phyloP scores from a whole-genome alignment of 306 rosid genomes.

The Pterocarpus macrocarpus region DNA sequence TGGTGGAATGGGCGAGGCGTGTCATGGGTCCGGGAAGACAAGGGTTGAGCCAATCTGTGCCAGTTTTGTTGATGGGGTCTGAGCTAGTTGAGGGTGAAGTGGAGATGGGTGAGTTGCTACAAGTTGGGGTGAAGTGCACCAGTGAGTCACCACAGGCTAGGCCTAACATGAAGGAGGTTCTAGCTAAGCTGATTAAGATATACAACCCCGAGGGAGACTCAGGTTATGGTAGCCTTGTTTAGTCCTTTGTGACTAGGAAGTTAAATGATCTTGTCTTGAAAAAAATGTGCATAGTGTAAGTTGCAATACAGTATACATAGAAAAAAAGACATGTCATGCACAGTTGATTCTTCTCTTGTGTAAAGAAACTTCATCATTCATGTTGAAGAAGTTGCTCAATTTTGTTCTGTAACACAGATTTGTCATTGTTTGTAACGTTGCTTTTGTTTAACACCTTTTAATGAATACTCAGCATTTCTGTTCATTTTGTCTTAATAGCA shows the following conservation, averaged over 20 bases:
- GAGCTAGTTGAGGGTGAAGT: slow-evolving; percentile 69
- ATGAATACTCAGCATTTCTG: slow-evolving; percentile 4
- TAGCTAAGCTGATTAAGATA: slow-evolving; percentile 67
- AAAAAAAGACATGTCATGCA: slow-evolving; percentile 25
- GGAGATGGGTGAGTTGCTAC: slow-evolving; percentile 80
- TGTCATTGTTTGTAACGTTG: neutral
- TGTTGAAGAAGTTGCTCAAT: slow-evolving; percentile 46
- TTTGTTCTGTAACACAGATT: slow-evolving; percentile 40
- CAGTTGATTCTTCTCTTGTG: slow-evolving; percentile 51
- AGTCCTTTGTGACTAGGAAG: slow-evolving; percentile 21
- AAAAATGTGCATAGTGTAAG: slow-evolving; percentile 41
- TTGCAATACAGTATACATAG: slow-evolving; percentile 41
- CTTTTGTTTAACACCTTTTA: slow-evolving; percentile 1
- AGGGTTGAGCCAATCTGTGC: slow-evolving; percentile 53
- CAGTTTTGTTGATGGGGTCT: slow-evolving; percentile 60
- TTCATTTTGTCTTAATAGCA: neutral
- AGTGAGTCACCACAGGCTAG: slow-evolving; percentile 76
- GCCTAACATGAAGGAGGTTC: slow-evolving; percentile 95
- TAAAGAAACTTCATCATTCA: slow-evolving; percentile 54
- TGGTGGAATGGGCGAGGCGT: slow-evolving; percentile 80
- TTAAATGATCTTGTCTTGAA: neutral
- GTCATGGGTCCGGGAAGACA: slow-evolving; percentile 60
- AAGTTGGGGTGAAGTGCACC: slow-evolving; percentile 83
- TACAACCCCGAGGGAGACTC: slow-evolving; percentile 48
- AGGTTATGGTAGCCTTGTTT: slow-evolving; percentile 48